Evolutionary conservation across 345 rosid genomes (phyloP).

Genomic region (Eucalyptus curtisii): DNA sequence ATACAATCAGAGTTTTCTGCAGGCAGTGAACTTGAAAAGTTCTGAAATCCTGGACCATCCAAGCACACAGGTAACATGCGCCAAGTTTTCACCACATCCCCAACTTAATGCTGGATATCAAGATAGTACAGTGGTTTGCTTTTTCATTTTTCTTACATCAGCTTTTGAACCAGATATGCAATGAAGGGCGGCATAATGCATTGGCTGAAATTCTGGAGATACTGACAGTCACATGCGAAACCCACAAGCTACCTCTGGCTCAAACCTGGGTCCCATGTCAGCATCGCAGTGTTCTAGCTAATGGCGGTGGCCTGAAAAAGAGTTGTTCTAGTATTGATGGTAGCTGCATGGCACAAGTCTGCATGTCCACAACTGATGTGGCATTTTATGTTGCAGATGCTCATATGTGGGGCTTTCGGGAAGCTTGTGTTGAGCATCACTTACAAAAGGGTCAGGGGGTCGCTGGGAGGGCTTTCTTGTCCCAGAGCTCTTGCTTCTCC

Average conservation of each 20-base stretch:
- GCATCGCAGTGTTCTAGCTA: conserved; percentile 74
- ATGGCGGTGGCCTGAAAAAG: conserved; percentile 87
- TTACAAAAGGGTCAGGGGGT: conserved; percentile 94
- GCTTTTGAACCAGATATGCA: conserved; percentile 71
- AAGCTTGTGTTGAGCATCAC: conserved; percentile 94
- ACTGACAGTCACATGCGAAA: conserved; percentile 72
- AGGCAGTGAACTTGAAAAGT: conserved; percentile 92
- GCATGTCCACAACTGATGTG: conserved; percentile 89
- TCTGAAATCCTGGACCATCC: conserved; percentile 71
- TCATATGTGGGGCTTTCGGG: conserved; percentile 91
- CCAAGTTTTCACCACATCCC: not conserved
- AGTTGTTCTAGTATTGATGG: conserved; percentile 84
- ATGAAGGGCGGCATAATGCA: conserved; percentile 79
- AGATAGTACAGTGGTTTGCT: not conserved
- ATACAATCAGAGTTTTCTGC: conserved; percentile 29
- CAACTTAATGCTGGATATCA: not conserved
- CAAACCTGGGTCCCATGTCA: conserved; percentile 98
- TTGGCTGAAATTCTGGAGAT: conserved; percentile 88
- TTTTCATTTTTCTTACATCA: conserved; percentile 11
- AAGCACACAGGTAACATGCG: conserved; percentile 52
- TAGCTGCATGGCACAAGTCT: conserved; percentile 77
- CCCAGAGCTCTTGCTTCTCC: conserved; percentile 69
- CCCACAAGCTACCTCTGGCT: conserved; percentile 82
- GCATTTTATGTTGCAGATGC: conserved; percentile 83
- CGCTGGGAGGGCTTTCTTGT: conserved; percentile 74